phyloP scores from a whole-genome alignment of 129 eudicot genomes.

The Lactuca sativa region DNA sequence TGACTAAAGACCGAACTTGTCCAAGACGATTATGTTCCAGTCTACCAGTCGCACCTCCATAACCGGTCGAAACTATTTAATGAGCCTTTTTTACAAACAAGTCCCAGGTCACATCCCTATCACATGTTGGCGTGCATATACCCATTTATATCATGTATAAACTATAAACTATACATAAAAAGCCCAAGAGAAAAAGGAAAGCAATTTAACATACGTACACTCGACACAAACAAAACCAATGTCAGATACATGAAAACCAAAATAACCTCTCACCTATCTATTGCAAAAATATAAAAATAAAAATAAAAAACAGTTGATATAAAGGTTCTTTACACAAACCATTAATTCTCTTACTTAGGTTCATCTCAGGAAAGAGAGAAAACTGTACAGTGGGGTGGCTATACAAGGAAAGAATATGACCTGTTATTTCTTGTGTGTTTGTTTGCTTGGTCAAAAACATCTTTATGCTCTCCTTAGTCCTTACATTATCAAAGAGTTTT shows the following conservation, averaged over 20 bases:
- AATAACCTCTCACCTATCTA: constrained; percentile 38
- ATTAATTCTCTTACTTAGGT: constrained; percentile 8
- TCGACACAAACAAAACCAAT: not conserved
- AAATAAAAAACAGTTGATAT: constrained; percentile 4
- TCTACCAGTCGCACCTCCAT: too few species aligned
- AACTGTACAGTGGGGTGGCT: constrained; percentile 44
- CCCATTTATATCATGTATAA: not conserved
- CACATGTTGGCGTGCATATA: too few species aligned
- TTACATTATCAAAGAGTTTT: not conserved
- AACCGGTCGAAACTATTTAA: too few species aligned
- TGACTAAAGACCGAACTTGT: too few species aligned
- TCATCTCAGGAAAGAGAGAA: constrained; percentile 17
- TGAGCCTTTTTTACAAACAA: too few species aligned
- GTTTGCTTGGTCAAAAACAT: constrained; percentile 12
- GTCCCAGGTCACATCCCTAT: too few species aligned
- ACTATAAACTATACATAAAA: not conserved
- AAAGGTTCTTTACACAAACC: constrained; percentile 37
- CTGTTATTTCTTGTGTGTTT: constrained; percentile 16
- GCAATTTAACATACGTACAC: not conserved
- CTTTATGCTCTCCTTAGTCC: not conserved
- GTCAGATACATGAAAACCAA: constrained; percentile 9
- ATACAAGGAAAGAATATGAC: constrained; percentile 29
- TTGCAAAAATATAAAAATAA: constrained; percentile 20
- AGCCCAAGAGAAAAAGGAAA: not conserved
- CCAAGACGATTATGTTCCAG: too few species aligned